phyloP scores from a whole-genome alignment of 495 filamentous ascomycete species.

The Aspergillus steynii region DNA sequence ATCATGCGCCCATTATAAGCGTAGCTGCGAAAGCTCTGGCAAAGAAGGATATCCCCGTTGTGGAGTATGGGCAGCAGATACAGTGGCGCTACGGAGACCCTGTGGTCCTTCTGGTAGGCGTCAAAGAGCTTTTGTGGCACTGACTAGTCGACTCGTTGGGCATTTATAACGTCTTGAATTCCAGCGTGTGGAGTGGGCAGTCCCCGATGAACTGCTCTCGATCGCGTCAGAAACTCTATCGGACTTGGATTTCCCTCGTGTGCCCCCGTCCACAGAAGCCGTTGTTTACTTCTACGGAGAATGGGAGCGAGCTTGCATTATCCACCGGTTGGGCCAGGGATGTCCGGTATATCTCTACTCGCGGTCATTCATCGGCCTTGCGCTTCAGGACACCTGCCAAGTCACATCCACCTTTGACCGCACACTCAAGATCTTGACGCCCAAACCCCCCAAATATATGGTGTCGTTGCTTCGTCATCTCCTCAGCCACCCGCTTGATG shows the following conservation, averaged over 20 bases:
- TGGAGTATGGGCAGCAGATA: slow-evolving; percentile 24
- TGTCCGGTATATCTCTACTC: slow-evolving; percentile 11
- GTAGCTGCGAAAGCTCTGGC: slow-evolving; percentile 18
- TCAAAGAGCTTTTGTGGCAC: background rate
- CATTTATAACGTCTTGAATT: slow-evolving; percentile 2
- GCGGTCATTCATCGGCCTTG: slow-evolving; percentile 10
- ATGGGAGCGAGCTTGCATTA: slow-evolving; percentile 13
- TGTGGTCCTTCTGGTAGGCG: slow-evolving; percentile 17
- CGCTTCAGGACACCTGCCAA: slow-evolving; percentile 14
- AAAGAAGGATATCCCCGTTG: slow-evolving; percentile 17
- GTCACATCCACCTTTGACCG: slow-evolving; percentile 13
- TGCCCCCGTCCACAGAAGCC: slow-evolving; percentile 5
- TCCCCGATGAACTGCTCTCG: slow-evolving; percentile 17
- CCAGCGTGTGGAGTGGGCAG: slow-evolving; percentile 20
- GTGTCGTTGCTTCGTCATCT: slow-evolving; percentile 15
- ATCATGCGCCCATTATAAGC: slow-evolving; percentile 1
- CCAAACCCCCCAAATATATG: slow-evolving; percentile 14
- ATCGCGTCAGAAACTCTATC: slow-evolving; percentile 15
- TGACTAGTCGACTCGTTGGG: slow-evolving; percentile 1
- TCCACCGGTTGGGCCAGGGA: background rate
- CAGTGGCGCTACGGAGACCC: slow-evolving; percentile 17
- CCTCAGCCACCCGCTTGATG: slow-evolving; percentile 1
- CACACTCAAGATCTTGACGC: slow-evolving; percentile 8
- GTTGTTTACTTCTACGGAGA: slow-evolving; percentile 1
- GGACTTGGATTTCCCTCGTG: slow-evolving; percentile 7